Evolutionary conservation across 352 stramenopile genomes (phyloP).

Genomic region (Phytophthora sansomeana): DNA sequence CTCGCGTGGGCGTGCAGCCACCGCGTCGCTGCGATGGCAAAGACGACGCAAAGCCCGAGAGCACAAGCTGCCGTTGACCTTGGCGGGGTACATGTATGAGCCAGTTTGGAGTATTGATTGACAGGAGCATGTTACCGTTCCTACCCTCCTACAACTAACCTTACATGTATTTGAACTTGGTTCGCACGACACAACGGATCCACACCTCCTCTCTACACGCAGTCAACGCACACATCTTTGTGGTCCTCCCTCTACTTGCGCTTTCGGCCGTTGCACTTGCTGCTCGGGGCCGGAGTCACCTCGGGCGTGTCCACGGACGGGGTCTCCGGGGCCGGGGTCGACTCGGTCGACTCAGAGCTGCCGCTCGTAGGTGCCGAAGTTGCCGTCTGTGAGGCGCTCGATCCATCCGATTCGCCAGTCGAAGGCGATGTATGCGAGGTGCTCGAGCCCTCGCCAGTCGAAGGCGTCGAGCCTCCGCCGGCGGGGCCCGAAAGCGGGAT

Average conservation of each 20-base stretch:
- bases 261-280: slow-evolving; percentile 33
- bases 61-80: too few relatives aligned
- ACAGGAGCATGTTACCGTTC: slow-evolving; percentile 17
- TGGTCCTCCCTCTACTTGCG: slow-evolving; percentile 20
- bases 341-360: slow-evolving; percentile 14
- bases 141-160: slow-evolving; percentile 17
- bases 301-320: slow-evolving; percentile 22
- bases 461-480: slow-evolving; percentile 15
- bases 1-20: neutral
- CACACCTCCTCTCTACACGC: slow-evolving; percentile 6
- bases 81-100: too few relatives aligned
- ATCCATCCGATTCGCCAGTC: neutral
- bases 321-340: slow-evolving; percentile 7
- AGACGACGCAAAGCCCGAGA: neutral
- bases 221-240: slow-evolving; percentile 18
- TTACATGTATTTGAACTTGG: slow-evolving; percentile 6
- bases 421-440: slow-evolving; percentile 13
- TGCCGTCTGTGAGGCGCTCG: slow-evolving; percentile 1
- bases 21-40: neutral
- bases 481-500: slow-evolving; percentile 39
- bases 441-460: slow-evolving; percentile 21
- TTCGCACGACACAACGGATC: slow-evolving; percentile 12
- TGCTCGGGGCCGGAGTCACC: slow-evolving; percentile 26
- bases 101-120: slow-evolving; percentile 21
- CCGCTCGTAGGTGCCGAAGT: slow-evolving; percentile 10